Evolutionary conservation across 179 eudicot genomes (phyloP), one percentile per base, ranked within the genome.

Genomic region (Amaranthus tricolor): DNA sequence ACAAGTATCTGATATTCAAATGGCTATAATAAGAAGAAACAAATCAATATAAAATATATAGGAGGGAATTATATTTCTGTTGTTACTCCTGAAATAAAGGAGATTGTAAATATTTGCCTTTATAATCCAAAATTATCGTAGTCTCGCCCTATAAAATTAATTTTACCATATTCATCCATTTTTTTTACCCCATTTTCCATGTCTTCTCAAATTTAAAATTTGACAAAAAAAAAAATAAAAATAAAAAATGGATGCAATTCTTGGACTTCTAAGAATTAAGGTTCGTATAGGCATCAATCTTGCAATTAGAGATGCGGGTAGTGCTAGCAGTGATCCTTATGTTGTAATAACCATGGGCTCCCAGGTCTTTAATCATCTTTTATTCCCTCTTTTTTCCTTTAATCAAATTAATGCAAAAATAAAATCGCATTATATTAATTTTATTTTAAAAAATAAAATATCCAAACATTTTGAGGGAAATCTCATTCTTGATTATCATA

Each of bases 261-360:
- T 9, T 20, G 74, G 80, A 5, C 55, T 71, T 20, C 65, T 79
- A 7, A 49, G 71, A 48, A 59, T 75, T 43, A 63, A 61, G 44
- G 79, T 79, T 24, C 65, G n/a, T 3, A 43, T 66, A 75, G 82
- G 82, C 16, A 75, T 75, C 24, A 50, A 71, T 59, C 78, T 79
- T 17, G 79, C 75, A 9, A 45, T 79, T 67, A 65, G 78, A 8
- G 82, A 79, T 62, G 49, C 76, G n/a, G 1, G 43, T 21, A 79
- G 71, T 61, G 1, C 47, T 21, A 79, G 71, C 66, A 79, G 82
- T 50, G 82, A 79, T n/a, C 82, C 82, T 7, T 79, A 79, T 44
- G 82, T 79, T 7, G 79, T 79, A 55, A 53, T 79, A 47, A 75
- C 70, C 16, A 60, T 79, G 71, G 82, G 79, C 4, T 53, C 72